Conservation (phyloP, 2,329 filamentous ascomycete species). For the Phialophora verrucosa region DNA sequence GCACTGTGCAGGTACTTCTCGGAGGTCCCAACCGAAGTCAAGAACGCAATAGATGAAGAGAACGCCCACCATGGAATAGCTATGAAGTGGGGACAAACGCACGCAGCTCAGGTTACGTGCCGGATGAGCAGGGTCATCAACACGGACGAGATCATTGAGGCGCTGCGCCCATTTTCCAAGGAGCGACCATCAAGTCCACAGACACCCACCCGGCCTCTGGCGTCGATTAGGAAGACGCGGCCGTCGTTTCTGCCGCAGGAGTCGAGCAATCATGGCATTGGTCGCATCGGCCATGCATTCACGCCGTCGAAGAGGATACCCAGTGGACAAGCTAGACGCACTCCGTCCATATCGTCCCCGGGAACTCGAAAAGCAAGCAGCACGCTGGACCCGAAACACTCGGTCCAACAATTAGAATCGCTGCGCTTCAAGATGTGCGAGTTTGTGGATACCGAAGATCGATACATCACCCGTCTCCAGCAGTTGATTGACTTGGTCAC, state of each 20-base stretch:
- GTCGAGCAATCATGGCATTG: slow-evolving; percentile 9
- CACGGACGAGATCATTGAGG: slow-evolving; percentile 71
- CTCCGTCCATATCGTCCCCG: slow-evolving; percentile 35
- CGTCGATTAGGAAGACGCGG: slow-evolving; percentile 39
- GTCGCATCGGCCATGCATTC: slow-evolving; percentile 22
- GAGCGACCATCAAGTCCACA: slow-evolving; percentile 35
- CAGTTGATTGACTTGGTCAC: slow-evolving; percentile 83
- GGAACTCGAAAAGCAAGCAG: slow-evolving; percentile 71
- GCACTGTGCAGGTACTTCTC: slow-evolving; percentile 92
- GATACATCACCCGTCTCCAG: slow-evolving; percentile 86
- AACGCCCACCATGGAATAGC: slow-evolving; percentile 36
- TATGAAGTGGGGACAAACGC: slow-evolving; percentile 66
- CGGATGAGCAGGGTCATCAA: slow-evolving; percentile 84
- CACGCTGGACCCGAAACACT: slow-evolving; percentile 81
- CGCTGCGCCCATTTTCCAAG: slow-evolving; percentile 57
- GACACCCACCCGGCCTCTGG: slow-evolving; percentile 32
- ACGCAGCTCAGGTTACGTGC: slow-evolving; percentile 88
- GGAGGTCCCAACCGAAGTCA: slow-evolving; percentile 79
- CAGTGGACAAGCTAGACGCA: slow-evolving; percentile 29
- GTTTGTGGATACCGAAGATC: slow-evolving; percentile 88
- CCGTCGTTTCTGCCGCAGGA: slow-evolving; percentile 38
- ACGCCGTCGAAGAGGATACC: slow-evolving; percentile 36
- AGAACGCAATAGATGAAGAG: slow-evolving; percentile 66
- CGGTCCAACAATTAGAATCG: slow-evolving; percentile 84
- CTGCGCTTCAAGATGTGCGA: slow-evolving; percentile 88